Conservation (phyloP, 345 rosid genomes). For the Populus nigra region DNA sequence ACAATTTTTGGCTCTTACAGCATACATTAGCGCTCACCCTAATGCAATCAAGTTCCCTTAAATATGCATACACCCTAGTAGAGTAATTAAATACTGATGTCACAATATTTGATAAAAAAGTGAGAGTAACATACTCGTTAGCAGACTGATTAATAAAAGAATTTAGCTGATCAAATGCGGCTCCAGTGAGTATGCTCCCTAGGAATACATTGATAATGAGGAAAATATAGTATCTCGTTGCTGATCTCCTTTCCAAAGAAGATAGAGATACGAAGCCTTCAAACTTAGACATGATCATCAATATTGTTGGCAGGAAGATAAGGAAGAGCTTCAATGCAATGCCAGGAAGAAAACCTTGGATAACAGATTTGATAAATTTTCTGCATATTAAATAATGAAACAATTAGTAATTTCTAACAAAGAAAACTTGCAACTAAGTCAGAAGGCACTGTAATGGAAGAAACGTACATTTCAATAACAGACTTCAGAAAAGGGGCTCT, state of each 20-base stretch:
- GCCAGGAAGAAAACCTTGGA: conserved; percentile 89
- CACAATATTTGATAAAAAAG: neutral
- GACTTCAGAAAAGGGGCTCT: conserved; percentile 57
- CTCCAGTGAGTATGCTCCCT: conserved; percentile 61
- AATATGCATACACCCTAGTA: neutral
- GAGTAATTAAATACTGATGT: too few species aligned
- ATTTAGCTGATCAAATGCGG: conserved; percentile 76
- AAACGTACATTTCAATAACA: conserved; percentile 65
- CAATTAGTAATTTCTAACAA: neutral
- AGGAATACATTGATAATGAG: conserved; percentile 80
- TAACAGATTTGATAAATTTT: conserved; percentile 53
- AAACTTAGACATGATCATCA: conserved; percentile 95
- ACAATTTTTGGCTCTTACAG: too few species aligned
- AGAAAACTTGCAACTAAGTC: neutral
- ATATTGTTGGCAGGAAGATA: conserved; percentile 82
- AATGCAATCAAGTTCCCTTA: neutral
- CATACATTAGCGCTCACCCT: too few species aligned
- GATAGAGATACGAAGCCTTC: conserved; percentile 84
- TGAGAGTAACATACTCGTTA: conserved; percentile 48
- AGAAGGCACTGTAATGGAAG: conserved; percentile 1
- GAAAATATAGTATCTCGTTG: conserved; percentile 80
- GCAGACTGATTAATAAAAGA: conserved; percentile 64
- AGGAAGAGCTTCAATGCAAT: conserved; percentile 88
- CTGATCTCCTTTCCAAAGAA: conserved; percentile 80
- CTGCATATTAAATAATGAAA: conserved; percentile 37